Evolutionary conservation across 352 stramenopile species (phyloP), one percentile per base, ranked within the genome.

Genomic region (Globisporangium perplexum): DNA sequence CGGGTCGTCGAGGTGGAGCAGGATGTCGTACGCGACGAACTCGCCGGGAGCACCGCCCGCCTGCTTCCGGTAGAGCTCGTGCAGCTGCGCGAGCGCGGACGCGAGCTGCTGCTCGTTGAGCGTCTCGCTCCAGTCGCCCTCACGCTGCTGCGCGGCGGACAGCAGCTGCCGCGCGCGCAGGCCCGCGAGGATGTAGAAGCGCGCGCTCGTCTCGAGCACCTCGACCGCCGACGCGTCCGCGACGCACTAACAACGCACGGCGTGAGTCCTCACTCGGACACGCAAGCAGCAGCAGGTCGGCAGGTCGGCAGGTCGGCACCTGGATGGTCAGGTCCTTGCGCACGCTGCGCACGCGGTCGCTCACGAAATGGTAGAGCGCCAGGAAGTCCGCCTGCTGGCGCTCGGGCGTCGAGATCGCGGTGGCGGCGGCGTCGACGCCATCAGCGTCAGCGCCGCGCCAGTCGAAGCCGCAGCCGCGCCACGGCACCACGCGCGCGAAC

Each of bases 321-420:
- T 90, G 79, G 6, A 90, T 53, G 5, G 71, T 83, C 46, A 86
- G 83, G 63, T 90, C 80, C 51, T 90, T 77, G 36, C 80, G 75
- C 14, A 90, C 70, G 35, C 75, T 83, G 14, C 80, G 80, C 24
- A 88, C 33, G n/a, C 80, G 73, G 59, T 90, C 80, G 44, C 65
- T 79, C 1, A 90, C 20, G 53, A 88, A 90, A 53, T 90, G 71
- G 52, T 90, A 90, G 22, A 87, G 50, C 15, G 69, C 57, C 26
- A 90, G 38, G 53, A 90, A 90, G 30, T 54, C 45, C 26, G 35
- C 35, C 28, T 51, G 38, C 48, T 53, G 49, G 38, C 23, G 47
- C 1, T 60, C 45, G 15, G 51, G 46, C 6, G 33, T 42, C 18
- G 30, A 33, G 30, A 33, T 33, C 30, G 30, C 7, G 30, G 46